These are phyloP conservation scores for Hevea brasiliensis DNA, from an alignment of 345 rosid species.

Conservation along the genomic window DNA sequence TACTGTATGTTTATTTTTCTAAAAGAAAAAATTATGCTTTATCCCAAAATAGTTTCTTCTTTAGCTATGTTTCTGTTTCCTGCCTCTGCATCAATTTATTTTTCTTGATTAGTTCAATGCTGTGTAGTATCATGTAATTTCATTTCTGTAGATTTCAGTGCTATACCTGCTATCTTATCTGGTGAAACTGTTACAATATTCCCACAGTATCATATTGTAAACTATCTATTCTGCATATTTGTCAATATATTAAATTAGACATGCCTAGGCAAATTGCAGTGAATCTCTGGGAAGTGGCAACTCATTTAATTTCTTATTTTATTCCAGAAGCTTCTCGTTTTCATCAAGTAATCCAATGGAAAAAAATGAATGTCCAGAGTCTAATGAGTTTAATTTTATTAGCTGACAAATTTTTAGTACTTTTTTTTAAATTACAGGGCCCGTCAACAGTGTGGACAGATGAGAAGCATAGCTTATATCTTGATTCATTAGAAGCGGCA, in stretches of 20 bases:
- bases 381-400: neutral
- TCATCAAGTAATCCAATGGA: neutral
- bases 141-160: neutral
- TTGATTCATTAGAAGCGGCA: slow-evolving; percentile 58
- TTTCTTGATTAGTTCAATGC: no score
- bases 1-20: neutral
- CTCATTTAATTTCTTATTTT: no score
- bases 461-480: slow-evolving; percentile 65
- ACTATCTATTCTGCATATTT: neutral
- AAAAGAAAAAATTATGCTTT: neutral
- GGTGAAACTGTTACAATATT: no score
- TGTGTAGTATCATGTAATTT: no score
- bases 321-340: neutral
- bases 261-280: neutral
- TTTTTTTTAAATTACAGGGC: slow-evolving; percentile 34
- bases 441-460: slow-evolving; percentile 63
- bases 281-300: neutral
- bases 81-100: no score
- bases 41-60: neutral
- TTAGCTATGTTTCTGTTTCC: no score
- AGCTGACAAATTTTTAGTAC: neutral
- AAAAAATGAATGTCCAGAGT: neutral
- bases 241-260: neutral
- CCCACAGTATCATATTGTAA: no score
- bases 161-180: no score